Evolutionary conservation across 176 grass and related monocot genomes (phyloP).

Genomic region (Ensete ventricosum): DNA sequence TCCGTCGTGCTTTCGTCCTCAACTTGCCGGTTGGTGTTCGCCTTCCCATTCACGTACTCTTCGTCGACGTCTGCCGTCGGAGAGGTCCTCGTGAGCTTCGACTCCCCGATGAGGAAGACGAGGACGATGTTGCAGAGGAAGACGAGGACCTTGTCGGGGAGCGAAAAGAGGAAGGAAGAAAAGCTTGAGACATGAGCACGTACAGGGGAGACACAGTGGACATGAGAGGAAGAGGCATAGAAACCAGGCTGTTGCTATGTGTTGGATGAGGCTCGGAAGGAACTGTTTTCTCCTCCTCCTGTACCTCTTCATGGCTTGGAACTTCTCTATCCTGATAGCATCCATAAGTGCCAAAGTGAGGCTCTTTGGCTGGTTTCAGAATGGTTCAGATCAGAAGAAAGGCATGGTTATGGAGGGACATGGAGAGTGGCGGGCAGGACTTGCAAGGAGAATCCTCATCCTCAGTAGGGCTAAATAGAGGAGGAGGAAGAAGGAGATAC

Average conservation of each 20-base stretch:
- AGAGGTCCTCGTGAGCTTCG: neutral
- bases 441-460: neutral
- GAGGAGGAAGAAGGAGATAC: neutral
- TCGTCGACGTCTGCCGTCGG: neutral
- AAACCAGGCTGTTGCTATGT: conserved; percentile 32
- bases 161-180: neutral
- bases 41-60: conserved; percentile 6
- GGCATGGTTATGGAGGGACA: neutral
- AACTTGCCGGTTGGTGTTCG: neutral
- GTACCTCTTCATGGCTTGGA: conserved; percentile 65
- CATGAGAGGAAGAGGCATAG: conserved; percentile 7
- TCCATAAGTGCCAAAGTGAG: conserved; percentile 35
- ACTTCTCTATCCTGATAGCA: conserved; percentile 49
- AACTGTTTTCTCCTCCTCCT: conserved; percentile 32
- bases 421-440: neutral
- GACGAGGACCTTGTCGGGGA: neutral
- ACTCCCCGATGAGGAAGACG: conserved; percentile 6
- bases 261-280: conserved; percentile 31
- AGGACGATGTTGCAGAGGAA: conserved; percentile 2
- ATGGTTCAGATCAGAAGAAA: too few species aligned
- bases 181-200: neutral
- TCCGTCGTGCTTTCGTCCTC: neutral
- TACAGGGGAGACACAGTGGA: neutral
- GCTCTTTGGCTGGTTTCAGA: too few species aligned
- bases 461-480: conserved; percentile 1